phyloP scores from a whole-genome alignment of 352 stramenopile genomes.

The Blastocystis sp. region DNA sequence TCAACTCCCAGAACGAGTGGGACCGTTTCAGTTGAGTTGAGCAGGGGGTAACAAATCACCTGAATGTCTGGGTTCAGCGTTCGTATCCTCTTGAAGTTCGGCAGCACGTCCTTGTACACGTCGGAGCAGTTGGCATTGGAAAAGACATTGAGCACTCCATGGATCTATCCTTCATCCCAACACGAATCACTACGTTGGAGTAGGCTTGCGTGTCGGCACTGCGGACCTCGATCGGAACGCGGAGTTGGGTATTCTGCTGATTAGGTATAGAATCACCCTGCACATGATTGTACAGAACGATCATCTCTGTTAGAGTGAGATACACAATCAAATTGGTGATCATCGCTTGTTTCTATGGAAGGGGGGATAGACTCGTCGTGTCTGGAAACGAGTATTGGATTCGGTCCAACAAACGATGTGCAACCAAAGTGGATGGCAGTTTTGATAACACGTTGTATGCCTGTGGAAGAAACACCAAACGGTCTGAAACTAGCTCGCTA shows the following conservation, averaged over 20 bases:
- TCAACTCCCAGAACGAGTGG: not conserved
- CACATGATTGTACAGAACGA: constrained; percentile 35
- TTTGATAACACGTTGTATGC: too few relatives aligned
- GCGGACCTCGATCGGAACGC: not conserved
- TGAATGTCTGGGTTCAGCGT: not conserved
- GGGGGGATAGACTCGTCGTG: too few relatives aligned
- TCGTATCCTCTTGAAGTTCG: not conserved
- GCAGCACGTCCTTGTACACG: not conserved
- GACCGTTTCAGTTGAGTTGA: constrained; percentile 7
- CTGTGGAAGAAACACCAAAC: not conserved
- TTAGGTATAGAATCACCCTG: not conserved
- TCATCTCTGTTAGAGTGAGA: constrained; percentile 23
- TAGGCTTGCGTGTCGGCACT: not conserved
- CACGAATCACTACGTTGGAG: not conserved
- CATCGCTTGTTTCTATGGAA: too few relatives aligned
- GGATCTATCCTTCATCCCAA: constrained; percentile 11
- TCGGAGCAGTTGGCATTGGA: constrained; percentile 36
- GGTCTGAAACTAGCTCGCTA: not conserved
- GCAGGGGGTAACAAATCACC: constrained; percentile 22
- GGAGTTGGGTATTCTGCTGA: constrained; percentile 2
- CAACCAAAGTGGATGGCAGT: too few relatives aligned
- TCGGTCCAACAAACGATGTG: too few relatives aligned
- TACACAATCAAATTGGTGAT: constrained; percentile 12
- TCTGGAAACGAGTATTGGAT: too few relatives aligned
- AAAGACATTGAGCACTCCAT: constrained; percentile 30